Base-by-base conservation (phyloP, 352 stramenopile species). In the Pythium brachiatum region DNA sequence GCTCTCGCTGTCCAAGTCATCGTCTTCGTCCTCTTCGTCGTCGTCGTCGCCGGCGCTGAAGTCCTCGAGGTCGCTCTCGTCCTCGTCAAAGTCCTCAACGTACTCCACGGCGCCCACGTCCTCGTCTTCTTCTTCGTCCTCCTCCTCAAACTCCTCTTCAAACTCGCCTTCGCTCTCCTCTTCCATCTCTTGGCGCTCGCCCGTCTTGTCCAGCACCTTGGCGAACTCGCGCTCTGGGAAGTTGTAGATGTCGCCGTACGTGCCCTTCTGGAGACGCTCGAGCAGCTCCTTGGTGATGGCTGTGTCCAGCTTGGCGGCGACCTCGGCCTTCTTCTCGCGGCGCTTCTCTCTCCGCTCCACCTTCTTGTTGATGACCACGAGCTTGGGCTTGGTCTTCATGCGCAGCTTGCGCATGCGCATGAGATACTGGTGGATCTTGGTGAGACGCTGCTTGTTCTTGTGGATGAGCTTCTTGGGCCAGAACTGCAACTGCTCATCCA, bases 161-260 rank as follows among this genome's bases (percentile, higher is more conserved):
- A 73, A 61, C 38, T 96, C 84, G 62, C 94, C 86, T 38, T 90
- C 81, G 50, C 96, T 95, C 65, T 97, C 87, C 70, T 98, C 90
- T 52, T 98, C 89, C 59, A 97, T 94, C 25, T 96, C 92, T 60
- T 98, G 83, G 70, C 86, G 91, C 61, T 90, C 81, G 60, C 83
- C 81, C 53, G 86, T 80, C 69, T 84, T 75, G 44, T 90, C 83
- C 31, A 96, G 68, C 53, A 95, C 83, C 41, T 94, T 93, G 59
- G 88, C 81, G 71, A 97, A 97, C 67, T 96, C 78, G 66, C 76
- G 84, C 78, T 98, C 89, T 46, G 96, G 95, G 79, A 99, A 99
- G 78, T 99, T 99, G 85, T 99, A 99, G 80, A 99, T 99, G 83
- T 99, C 97, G 59, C 97, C 97, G 81, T 99, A 99, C 7, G 96